Conservation (phyloP, 2,329 filamentous ascomycete genomes). For the Chrysoporthe austroafricana region DNA sequence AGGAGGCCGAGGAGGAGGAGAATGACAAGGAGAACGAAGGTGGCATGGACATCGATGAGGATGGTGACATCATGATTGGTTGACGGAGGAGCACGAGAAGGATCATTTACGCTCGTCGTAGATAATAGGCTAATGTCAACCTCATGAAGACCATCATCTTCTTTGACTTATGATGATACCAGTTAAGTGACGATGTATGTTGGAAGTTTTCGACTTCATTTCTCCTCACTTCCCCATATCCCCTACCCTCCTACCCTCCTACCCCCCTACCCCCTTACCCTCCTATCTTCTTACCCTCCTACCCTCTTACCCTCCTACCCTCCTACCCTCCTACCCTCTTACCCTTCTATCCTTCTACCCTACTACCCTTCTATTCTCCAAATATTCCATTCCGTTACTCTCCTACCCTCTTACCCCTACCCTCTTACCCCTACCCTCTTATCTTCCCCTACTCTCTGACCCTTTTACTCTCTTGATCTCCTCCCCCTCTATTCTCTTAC, state of each 20-base stretch:
- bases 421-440: too few relatives aligned
- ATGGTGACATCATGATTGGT: not conserved
- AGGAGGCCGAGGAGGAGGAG: not conserved
- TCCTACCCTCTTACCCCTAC: too few relatives aligned
- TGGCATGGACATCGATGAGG: not conserved
- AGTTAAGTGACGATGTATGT: not conserved
- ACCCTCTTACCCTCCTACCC: too few relatives aligned
- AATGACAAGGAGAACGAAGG: not conserved
- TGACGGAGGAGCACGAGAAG: not conserved
- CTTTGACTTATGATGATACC: not conserved
- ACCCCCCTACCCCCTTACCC: too few relatives aligned
- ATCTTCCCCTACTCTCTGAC: too few relatives aligned
- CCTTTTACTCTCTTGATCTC: too few relatives aligned
- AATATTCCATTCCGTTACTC: too few relatives aligned
- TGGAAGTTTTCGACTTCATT: not conserved
- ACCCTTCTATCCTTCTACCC: too few relatives aligned
- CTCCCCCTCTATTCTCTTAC: too few relatives aligned
- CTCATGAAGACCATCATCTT: not conserved
- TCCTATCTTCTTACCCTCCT: too few relatives aligned
- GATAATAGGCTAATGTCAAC: not conserved
- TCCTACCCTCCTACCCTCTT: too few relatives aligned
- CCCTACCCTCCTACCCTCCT: not conserved
- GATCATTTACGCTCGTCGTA: not conserved
- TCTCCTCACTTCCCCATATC: not conserved
- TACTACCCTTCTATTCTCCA: too few relatives aligned